A percentile compares a stretch with the other conserved stretches of the same genome.
Evolutionary conservation across 2,329 filamentous ascomycete species (phyloP).

Genomic region (Trichoderma breve): DNA sequence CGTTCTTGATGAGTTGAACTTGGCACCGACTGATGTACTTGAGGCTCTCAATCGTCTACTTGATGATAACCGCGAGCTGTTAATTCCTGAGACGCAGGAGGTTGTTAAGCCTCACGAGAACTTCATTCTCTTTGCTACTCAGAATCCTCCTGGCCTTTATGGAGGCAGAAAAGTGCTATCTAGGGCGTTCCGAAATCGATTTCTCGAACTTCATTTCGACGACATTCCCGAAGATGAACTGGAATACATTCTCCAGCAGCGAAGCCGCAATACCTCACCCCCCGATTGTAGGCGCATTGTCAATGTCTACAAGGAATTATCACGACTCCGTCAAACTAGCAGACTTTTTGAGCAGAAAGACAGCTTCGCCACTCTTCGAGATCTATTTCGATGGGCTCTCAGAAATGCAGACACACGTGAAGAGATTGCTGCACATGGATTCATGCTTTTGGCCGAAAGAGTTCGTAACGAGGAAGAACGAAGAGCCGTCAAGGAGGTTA

Average conservation of each 20-base stretch:
- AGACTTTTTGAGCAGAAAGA: constrained; percentile 95
- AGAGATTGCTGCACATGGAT: constrained; percentile 86
- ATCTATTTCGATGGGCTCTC: constrained; percentile 93
- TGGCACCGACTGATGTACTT: constrained; percentile 94
- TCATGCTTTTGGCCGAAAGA: constrained; percentile 92
- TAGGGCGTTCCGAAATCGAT: constrained; percentile 92
- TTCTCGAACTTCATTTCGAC: constrained; percentile 95
- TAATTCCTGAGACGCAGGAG: constrained; percentile 96
- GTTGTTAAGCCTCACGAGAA: constrained; percentile 86
- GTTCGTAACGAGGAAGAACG: constrained; percentile 90
- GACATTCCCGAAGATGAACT: constrained; percentile 96
- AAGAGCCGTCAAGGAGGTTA: constrained; percentile 76
- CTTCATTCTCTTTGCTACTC: constrained; percentile 97
- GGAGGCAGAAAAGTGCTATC: constrained; percentile 92
- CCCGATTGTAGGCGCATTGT: constrained; percentile 92
- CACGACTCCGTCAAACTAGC: constrained; percentile 82
- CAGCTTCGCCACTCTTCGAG: constrained; percentile 92
- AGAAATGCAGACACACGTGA: constrained; percentile 81
- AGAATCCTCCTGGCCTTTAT: constrained; percentile 94
- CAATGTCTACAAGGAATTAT: constrained; percentile 88
- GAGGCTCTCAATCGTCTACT: constrained; percentile 93
- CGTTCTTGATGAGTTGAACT: constrained; percentile 92
- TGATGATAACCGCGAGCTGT: constrained; percentile 92
- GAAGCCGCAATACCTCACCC: constrained; percentile 81
- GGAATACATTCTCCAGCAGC: constrained; percentile 83